Evolutionary conservation across 495 filamentous ascomycete species (phyloP), one percentile per base, ranked within the genome.

Genomic region (Aspergillus olivimuriae): DNA sequence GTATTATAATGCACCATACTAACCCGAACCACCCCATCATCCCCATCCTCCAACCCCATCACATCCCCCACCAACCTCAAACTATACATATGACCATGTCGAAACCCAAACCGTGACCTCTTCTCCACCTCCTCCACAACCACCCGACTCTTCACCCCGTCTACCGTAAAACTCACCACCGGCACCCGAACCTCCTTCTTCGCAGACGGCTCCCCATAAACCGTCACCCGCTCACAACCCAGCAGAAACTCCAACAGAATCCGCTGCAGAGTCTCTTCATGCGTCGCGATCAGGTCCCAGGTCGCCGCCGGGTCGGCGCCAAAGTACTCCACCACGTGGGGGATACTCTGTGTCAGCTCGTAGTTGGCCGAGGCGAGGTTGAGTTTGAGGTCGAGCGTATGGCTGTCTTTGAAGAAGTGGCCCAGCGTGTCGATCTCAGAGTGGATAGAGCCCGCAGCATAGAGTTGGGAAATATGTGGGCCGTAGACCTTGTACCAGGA

Each of bases 401-500:
- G 46, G 8, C 60, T 62, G 5, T 74, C 60, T 21, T 87, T 84
- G 65, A 88, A 88, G 59, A 70, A 85, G 60, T 87, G 83, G 4
- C 74, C 80, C 3, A 87, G 62, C 0, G 74, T 71, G 16, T 49
- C 52, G 43, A 86, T 64, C 23, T 67, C 53, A 28, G 67, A 51
- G 41, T 76, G 73, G 3, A 77, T 53, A 17, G 53, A 60, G 10
- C 53, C 52, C 4, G 57, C 48, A 31, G 76, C 81, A 56, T 86
- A 89, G 4, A 89, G 70, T 47, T 80, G 68, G 1, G 83, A 69
- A 14, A 87, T 65, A 48, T 87, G 85, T 3, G 84, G 84, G 0
- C 82, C 84, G 58, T 80, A 87, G 17, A 84, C 80, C 60, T 88
- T 86, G 61, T 87, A 86, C 68, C 85, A 89, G 2, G 72, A 78